Evolutionary conservation across 345 rosid genomes (phyloP).

Genomic region (Populus ilicifolia): DNA sequence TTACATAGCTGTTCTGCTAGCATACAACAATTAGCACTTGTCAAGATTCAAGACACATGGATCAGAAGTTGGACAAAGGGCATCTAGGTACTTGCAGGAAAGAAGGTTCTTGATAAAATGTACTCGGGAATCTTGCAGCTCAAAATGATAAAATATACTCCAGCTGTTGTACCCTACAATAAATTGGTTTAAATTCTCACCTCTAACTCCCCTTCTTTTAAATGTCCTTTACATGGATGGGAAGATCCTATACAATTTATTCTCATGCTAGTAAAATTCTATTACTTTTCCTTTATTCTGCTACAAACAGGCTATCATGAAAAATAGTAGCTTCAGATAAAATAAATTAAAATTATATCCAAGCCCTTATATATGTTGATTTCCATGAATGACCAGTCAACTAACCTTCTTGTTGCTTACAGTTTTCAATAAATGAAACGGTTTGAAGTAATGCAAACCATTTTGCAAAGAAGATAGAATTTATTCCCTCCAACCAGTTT

Average conservation of each 20-base stretch:
- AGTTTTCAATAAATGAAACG: neutral
- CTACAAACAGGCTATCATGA: neutral
- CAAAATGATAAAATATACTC: neutral
- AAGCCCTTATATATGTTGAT: neutral
- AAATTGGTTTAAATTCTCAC: neutral
- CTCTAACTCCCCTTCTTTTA: neutral
- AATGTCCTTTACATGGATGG: neutral
- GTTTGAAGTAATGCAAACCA: neutral
- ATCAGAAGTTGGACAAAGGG: neutral
- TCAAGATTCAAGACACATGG: neutral
- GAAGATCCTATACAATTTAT: neutral
- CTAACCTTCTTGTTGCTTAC: neutral
- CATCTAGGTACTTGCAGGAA: neutral
- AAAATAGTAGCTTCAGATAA: neutral
- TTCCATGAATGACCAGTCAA: neutral
- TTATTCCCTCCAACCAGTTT: neutral
- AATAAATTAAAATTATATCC: neutral
- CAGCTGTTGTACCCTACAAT: neutral
- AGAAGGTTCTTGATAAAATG: neutral
- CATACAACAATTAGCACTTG: neutral
- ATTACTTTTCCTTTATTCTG: neutral
- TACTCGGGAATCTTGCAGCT: neutral
- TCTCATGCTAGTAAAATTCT: neutral
- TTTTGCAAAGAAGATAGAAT: constrained; percentile 6
- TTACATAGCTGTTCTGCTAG: neutral